Base-by-base conservation (phyloP, 2,329 filamentous ascomycete genomes). In the Rhynchosporium agropyri region DNA sequence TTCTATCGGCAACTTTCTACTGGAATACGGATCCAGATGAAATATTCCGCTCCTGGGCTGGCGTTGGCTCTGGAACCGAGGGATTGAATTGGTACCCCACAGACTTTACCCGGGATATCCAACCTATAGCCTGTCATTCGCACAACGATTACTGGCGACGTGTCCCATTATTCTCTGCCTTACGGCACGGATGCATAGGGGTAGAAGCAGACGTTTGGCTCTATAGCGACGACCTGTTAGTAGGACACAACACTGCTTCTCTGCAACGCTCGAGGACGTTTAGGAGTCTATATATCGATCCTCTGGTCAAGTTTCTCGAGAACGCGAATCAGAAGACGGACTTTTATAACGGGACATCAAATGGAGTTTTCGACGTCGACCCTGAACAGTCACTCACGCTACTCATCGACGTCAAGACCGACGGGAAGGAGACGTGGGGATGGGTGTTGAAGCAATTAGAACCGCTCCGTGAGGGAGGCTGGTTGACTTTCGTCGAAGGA, bases 61-160 rank as follows among this genome's bases (percentile, higher is more conserved):
- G 65, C 31, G 65, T 74, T 0, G 76, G 77, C 28, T 76, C 74
- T 71, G 76, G 50, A 2, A 73, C 72, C n/a, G 75, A 79, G 59
- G 76, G 73, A 2, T 68, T 81, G 15, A 69, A 76, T 0, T 79
- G 77, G 75, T 81, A 81, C 63, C 79, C 82, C 0, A 78, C 81
- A 3, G 79, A 83, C 61, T 82, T 84, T 63, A 79, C 82, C 8
- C 77, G 79, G 12, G 80, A 83, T 55, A 76, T 85, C 20, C 71
- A 77, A 2, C 84, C 86, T 1, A 80, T 87, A 36, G 77, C 78
- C 1, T 88, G 85, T 65, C 87, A 89, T 72, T 88, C 84, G 1
- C 87, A 90, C 72, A 90, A 90, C 69, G 88, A 91, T 73, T 91
- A 90, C 74, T 88, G 85, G 84, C 82, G 86, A 55, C 78, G 78